Evolutionary conservation across 179 eudicot genomes (phyloP), one percentile per base, ranked within the genome.

Genomic region (Beta corolliflora): DNA sequence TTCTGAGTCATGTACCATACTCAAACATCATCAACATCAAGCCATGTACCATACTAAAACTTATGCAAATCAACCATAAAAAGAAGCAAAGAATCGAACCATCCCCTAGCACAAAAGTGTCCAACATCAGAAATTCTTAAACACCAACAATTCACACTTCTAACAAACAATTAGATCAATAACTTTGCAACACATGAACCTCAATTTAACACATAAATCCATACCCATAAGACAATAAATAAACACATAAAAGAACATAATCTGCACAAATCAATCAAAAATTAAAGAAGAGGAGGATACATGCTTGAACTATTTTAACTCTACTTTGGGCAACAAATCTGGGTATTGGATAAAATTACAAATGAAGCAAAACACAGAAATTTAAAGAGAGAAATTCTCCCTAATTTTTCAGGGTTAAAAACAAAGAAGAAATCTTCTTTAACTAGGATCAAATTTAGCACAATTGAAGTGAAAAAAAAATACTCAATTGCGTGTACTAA

Each of bases 381-480:
- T 69, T 54, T 23, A 68, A 67, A 71, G 31, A 64, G 29, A 65
- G 60, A 25, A 80, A 50, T 50, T 53, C 66, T 14, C 79, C 72
- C 68, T 71, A 19, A 19, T 29, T 68, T 73, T 70, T 59, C 73
- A 81, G 81, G 75, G 78, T 74, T n/a, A 41, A 64, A 63, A 18
- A 13, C 29, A 64, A 41, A 63, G 55, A 72, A 60, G 41, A n/a
- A 29, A 19, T 25, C 31, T 44, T 31, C 56, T 66, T 79, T 86
- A 75, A 66, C 65, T 71, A 29, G 73, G 83, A 79, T 81, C 83
- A 81, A 82, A n/a, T 54, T 36, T 11, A 48, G 84, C 50, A 79
- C 12, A 36, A 76, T 64, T 50, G 80, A 71, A 76, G 69, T 45
- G 73, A 70, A 66, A 69, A 70, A 70, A 66, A 69, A 31, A 71